Percentiles rank a stretch among this genome's conserved stretches.
Conservation (phyloP, 371 early-diverging fungal genomes). For the Mucor indicus region DNA sequence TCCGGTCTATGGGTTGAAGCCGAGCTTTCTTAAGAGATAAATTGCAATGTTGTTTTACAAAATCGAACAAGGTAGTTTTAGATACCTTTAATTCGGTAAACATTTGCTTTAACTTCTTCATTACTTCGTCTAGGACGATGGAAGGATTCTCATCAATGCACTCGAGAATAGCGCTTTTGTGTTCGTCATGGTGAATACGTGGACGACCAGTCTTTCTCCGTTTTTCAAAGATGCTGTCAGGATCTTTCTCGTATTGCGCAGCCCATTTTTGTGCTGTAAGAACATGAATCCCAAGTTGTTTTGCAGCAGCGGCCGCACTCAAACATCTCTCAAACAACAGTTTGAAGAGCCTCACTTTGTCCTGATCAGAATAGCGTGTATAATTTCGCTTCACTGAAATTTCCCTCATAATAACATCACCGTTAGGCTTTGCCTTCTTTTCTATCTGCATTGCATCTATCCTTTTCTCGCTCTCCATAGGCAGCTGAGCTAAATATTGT, state of each 20-base stretch:
- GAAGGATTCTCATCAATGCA: conserved; percentile 14
- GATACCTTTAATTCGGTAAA: conserved; percentile 15
- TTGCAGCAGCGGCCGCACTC: conserved; percentile 10
- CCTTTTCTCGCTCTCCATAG: background rate
- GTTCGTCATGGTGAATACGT: conserved; percentile 9
- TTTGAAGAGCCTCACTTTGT: conserved; percentile 5
- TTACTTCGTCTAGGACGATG: conserved; percentile 3
- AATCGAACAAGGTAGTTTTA: conserved; percentile 16
- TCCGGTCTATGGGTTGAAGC: conserved; percentile 3
- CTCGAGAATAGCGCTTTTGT: conserved; percentile 7
- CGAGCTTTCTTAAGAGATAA: conserved; percentile 9
- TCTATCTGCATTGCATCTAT: conserved; percentile 3
- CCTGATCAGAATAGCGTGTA: conserved; percentile 10
- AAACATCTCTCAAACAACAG: conserved; percentile 12
- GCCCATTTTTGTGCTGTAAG: conserved; percentile 13
- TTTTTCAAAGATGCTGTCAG: conserved; percentile 13
- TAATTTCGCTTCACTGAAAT: conserved; percentile 7
- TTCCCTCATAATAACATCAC: conserved; percentile 8
- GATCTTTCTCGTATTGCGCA: conserved; percentile 13
- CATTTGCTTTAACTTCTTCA: conserved; percentile 9
- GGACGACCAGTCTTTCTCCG: conserved; percentile 5
- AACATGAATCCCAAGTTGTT: conserved; percentile 8
- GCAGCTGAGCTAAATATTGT: conserved; percentile 6
- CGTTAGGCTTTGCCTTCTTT: background rate
- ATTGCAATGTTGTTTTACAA: conserved; percentile 16